Conservation (phyloP, 208 protist species). For the Leptomonas pyrrhocoris region DNA sequence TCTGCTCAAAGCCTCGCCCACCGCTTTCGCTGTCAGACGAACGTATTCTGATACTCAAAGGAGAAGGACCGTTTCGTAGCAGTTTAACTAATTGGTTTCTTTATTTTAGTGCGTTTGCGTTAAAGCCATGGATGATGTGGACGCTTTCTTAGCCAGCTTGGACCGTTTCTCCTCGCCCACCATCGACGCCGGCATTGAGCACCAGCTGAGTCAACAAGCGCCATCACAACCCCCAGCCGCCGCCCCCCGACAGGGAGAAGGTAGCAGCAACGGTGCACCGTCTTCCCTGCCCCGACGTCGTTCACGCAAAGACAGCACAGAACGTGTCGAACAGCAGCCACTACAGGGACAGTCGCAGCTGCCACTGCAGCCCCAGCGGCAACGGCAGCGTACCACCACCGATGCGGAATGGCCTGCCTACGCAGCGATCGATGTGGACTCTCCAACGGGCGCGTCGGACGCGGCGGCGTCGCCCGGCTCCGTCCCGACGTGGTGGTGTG, state of each 20-base stretch:
- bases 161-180: slow-evolving; percentile 48
- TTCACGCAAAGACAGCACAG: neutral
- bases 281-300: neutral
- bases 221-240: neutral
- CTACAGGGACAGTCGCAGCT: neutral
- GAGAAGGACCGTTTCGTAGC: neutral
- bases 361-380: neutral
- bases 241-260: neutral
- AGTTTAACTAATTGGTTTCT: neutral
- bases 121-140: slow-evolving; percentile 49
- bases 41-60: too few relatives aligned
- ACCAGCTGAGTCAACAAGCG: slow-evolving; percentile 11
- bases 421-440: neutral
- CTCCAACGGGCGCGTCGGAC: neutral
- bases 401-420: neutral
- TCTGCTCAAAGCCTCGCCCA: too few relatives aligned
- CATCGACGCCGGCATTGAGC: slow-evolving; percentile 42
- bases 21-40: too few relatives aligned
- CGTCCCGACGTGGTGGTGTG: slow-evolving; percentile 16
- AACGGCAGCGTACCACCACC: neutral
- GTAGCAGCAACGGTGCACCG: neutral
- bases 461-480: neutral
- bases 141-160: slow-evolving; percentile 60
- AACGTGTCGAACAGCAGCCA: neutral
- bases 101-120: neutral